Conservation (phyloP, 1,139 yeast species). For the Nakaseomyces glabratus region DNA sequence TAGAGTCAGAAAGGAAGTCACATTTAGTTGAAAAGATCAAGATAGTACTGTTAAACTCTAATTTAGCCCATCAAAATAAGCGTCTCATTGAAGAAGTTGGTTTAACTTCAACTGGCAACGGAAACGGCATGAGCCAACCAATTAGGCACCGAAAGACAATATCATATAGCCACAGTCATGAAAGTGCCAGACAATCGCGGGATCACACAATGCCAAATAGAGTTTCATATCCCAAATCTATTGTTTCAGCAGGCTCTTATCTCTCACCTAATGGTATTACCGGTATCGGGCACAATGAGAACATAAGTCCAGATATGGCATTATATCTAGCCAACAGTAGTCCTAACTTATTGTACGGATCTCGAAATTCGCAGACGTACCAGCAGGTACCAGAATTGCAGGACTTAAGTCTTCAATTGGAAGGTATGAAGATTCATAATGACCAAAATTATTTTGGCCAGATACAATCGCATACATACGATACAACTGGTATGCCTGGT, state of each 20-base stretch:
- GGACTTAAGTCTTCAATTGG: no score
- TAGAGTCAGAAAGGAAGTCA: slow-evolving; percentile 45
- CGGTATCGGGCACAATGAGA: background rate
- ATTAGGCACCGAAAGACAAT: slow-evolving; percentile 19
- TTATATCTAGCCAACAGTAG: background rate
- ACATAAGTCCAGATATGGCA: background rate
- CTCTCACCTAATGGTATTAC: slow-evolving; percentile 4
- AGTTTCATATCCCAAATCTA: slow-evolving; percentile 4
- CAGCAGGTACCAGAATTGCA: no score
- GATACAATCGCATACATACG: no score
- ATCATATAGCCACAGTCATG: slow-evolving; percentile 18
- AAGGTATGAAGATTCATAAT: no score
- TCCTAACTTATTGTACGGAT: no score
- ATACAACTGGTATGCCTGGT: no score
- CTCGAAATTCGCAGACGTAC: no score
- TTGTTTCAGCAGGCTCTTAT: slow-evolving; percentile 1
- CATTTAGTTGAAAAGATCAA: slow-evolving; percentile 51
- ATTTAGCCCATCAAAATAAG: slow-evolving; percentile 62
- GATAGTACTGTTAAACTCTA: slow-evolving; percentile 47
- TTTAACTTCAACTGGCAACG: slow-evolving; percentile 28
- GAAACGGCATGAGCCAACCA: slow-evolving; percentile 8
- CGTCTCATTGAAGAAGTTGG: slow-evolving; percentile 89
- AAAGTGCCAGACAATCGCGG: slow-evolving; percentile 7
- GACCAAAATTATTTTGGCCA: no score
- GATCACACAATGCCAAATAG: slow-evolving; percentile 1